phyloP scores from a whole-genome alignment of 2,329 filamentous ascomycete genomes.

The Talaromyces sp. region DNA sequence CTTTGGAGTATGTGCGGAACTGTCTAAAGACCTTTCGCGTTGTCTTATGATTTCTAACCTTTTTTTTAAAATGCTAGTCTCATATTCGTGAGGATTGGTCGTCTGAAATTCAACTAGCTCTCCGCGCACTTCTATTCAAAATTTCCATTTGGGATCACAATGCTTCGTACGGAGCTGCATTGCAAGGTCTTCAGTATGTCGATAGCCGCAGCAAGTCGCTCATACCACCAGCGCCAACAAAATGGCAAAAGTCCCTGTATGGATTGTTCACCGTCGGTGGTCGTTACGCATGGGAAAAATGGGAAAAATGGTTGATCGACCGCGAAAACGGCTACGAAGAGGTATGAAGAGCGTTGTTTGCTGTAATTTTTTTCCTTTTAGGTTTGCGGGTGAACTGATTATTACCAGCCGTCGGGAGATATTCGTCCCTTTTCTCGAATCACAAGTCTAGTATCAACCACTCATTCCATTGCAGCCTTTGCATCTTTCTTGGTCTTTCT shows the following conservation, averaged over 20 bases:
- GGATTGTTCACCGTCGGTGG: constrained; percentile 82
- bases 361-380: no score
- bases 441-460: constrained; percentile 63
- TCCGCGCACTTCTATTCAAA: constrained; percentile 84
- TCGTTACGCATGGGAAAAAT: constrained; percentile 83
- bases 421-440: constrained; percentile 59
- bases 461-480: constrained; percentile 77
- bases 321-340: constrained; percentile 70
- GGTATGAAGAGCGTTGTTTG: constrained; percentile 16
- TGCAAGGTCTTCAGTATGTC: constrained; percentile 87
- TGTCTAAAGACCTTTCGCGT: background rate
- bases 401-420: constrained; percentile 39
- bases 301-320: constrained; percentile 79
- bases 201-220: constrained; percentile 67
- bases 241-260: constrained; percentile 76
- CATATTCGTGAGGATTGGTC: constrained; percentile 82
- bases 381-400: background rate
- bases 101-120: constrained; percentile 71
- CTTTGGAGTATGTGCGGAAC: constrained; percentile 55
- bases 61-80: constrained; percentile 24
- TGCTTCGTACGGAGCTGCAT: constrained; percentile 84
- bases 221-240: constrained; percentile 65
- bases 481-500: constrained; percentile 86
- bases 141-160: constrained; percentile 95
- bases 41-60: constrained; percentile 1